Evolutionary conservation across 1,139 yeast genomes (phyloP), one percentile per base, ranked within the genome.

Genomic region (Candida mesenterica): DNA sequence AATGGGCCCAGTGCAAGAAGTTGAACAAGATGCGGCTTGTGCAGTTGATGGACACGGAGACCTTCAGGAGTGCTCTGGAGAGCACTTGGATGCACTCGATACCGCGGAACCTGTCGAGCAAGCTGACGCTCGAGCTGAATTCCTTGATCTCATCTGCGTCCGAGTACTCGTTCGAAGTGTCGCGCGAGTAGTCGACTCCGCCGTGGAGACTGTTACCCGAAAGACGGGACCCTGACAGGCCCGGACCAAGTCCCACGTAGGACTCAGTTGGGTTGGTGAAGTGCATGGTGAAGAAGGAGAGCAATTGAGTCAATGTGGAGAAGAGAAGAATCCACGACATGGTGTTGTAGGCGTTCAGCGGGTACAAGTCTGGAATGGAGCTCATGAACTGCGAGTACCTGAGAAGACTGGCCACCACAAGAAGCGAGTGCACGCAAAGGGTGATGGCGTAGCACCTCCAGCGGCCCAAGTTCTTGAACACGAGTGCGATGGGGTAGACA

Each of bases 281-380:
- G 14, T 17, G 30, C 16, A 25, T 24, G n/a, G 38, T 39, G 38
- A 53, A 50, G 33, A 90, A 82, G 20, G 79, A 56, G 3, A 68
- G 44, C 52, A 73, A 72, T 46, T 86, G 95, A 3, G 65, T 58
- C 1, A 74, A 38, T 1, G 81, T 61, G 9, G 77, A 55, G 33
- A 82, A 58, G 8, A 81, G 59, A 43, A 87, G 60, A 12, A 83
- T 75, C 55, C 75, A 66, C 24, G 84, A 70, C 79, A 85, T 78
- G 46, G 70, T 73, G 18, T 77, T 65, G 57, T 90, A 90, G 2
- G 83, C 81, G 54, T 86, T 86, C 28, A 74, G 68, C 1, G 96
- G 96, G 52, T 87, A 92, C 50, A 88, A 65, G 23, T 73, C 72
- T 0, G 86, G 82, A 12, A 82, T 80, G 14, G 83, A 66, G 7